Evolutionary conservation across 495 filamentous ascomycete genomes (phyloP).

Genomic region (Daldinia bambusicola): DNA sequence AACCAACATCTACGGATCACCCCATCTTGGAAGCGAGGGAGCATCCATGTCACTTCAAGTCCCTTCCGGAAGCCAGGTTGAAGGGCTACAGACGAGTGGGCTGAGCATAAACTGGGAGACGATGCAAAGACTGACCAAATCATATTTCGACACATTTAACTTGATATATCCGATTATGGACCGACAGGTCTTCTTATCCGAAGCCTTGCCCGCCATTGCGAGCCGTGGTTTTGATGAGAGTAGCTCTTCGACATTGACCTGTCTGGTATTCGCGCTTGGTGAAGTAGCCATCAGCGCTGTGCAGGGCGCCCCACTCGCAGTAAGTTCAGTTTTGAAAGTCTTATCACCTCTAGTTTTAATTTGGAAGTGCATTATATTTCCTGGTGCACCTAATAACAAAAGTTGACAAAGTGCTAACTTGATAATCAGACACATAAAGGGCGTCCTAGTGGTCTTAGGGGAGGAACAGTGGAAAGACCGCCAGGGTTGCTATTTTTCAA

Average conservation of each 20-base stretch:
- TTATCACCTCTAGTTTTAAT: neutral
- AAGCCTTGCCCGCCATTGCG: constrained; percentile 57
- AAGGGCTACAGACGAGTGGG: constrained; percentile 38
- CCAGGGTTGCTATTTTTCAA: constrained; percentile 68
- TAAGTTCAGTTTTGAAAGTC: constrained; percentile 19
- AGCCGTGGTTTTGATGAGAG: constrained; percentile 62
- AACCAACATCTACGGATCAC: constrained; percentile 32
- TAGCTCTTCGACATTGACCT: constrained; percentile 59
- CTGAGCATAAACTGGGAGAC: constrained; percentile 56
- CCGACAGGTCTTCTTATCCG: constrained; percentile 60
- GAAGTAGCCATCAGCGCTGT: constrained; percentile 62
- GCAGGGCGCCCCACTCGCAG: constrained; percentile 56
- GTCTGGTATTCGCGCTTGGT: constrained; percentile 68
- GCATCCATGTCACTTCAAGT: constrained; percentile 33
- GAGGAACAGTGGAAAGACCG: constrained; percentile 59
- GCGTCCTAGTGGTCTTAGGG: constrained; percentile 62
- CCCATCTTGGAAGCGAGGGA: constrained; percentile 27
- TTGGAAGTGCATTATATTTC: neutral
- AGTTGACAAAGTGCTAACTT: constrained; percentile 12
- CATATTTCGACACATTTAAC: constrained; percentile 68
- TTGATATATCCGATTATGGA: constrained; percentile 66
- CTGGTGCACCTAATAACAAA: neutral
- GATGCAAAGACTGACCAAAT: constrained; percentile 60
- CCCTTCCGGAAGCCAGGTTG: constrained; percentile 32
- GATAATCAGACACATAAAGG: constrained; percentile 49